phyloP scores from a whole-genome alignment of 306 rosid genomes.

The Vicia villosa region DNA sequence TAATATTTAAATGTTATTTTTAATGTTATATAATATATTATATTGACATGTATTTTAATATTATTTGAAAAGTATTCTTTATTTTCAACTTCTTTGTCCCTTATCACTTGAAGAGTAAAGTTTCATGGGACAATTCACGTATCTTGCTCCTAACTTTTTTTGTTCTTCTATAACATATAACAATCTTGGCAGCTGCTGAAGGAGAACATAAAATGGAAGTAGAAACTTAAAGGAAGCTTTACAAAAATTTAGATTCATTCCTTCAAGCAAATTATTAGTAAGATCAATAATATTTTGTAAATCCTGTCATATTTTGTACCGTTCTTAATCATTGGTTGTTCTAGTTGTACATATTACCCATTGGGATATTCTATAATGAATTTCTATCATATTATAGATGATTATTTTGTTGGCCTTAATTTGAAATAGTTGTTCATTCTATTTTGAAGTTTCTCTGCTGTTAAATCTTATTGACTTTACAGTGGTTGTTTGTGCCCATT shows the following conservation, averaged over 20 bases:
- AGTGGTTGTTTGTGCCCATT: not conserved
- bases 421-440: conserved; percentile 13
- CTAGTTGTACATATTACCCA: conserved; percentile 36
- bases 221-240: conserved; percentile 87
- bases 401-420: not conserved
- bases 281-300: conserved; percentile 26
- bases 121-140: too few species aligned
- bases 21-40: too few species aligned
- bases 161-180: too few species aligned
- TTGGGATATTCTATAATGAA: conserved; percentile 23
- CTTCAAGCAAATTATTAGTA: conserved; percentile 77
- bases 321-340: conserved; percentile 22
- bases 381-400: not conserved
- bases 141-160: too few species aligned
- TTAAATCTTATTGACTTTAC: not conserved
- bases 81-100: too few species aligned
- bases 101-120: too few species aligned
- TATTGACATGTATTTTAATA: too few species aligned
- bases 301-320: not conserved
- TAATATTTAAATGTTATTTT: too few species aligned
- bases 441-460: conserved; percentile 1
- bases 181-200: too few species aligned
- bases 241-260: conserved; percentile 90
- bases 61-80: too few species aligned
- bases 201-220: conserved; percentile 89